These are phyloP conservation scores for Calocybe gangraenosa DNA, from an alignment of 768 basidiomycete species.

Conservation along the genomic window DNA sequence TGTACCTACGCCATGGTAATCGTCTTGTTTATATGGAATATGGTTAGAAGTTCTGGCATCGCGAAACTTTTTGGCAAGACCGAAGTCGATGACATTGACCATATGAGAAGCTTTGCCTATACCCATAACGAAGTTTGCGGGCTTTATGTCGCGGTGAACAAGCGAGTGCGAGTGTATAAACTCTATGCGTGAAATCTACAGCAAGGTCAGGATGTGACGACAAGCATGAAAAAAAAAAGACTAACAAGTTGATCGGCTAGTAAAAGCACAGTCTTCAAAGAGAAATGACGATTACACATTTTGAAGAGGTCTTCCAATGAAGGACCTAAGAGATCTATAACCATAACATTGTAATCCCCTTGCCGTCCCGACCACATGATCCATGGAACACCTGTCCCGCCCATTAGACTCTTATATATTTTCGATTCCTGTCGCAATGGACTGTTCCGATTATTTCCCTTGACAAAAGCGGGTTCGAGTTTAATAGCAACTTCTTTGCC, in stretches of 20 bases:
- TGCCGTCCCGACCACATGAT: slow-evolving; percentile 90
- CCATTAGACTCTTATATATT: slow-evolving; percentile 89
- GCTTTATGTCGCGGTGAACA: slow-evolving; percentile 96
- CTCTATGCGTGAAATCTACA: slow-evolving; percentile 88
- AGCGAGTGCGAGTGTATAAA: slow-evolving; percentile 95
- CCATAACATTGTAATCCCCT: slow-evolving; percentile 95
- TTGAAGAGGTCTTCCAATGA: slow-evolving; percentile 85
- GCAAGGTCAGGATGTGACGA: slow-evolving; percentile 11
- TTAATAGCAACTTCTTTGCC: slow-evolving; percentile 86
- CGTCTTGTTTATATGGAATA: slow-evolving; percentile 69
- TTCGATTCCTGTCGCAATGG: slow-evolving; percentile 86
- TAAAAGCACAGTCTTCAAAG: slow-evolving; percentile 89
- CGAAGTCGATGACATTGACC: slow-evolving; percentile 93
- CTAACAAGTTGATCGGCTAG: slow-evolving; percentile 93
- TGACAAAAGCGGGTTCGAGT: slow-evolving; percentile 59
- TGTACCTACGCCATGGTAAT: slow-evolving; percentile 77
- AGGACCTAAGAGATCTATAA: slow-evolving; percentile 94
- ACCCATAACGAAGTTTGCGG: slow-evolving; percentile 98
- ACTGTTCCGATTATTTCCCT: slow-evolving; percentile 35
- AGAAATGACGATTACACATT: slow-evolving; percentile 88
- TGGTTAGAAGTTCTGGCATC: slow-evolving; percentile 62
- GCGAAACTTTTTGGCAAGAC: slow-evolving; percentile 75
- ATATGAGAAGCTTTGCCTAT: slow-evolving; percentile 48
- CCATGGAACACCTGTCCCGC: slow-evolving; percentile 86
- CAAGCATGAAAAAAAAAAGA: slow-evolving; percentile 15